Percentiles rank a stretch among this genome's conserved stretches.
These are phyloP conservation scores for Agrocybe praecox DNA, from an alignment of 768 basidiomycete species.

Conservation along the genomic window DNA sequence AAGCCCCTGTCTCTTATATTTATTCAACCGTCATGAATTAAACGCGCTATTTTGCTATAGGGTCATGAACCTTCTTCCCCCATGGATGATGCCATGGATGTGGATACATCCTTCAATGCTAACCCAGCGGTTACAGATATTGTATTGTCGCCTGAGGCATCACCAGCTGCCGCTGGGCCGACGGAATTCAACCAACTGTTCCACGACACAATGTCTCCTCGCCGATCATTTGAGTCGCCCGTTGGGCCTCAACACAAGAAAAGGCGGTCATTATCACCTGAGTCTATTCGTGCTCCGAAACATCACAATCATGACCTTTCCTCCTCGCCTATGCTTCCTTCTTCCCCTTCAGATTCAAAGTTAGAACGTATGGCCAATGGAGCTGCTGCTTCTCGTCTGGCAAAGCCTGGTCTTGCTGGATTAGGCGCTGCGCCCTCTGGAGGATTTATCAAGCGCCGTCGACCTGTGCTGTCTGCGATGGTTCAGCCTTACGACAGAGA, in stretches of 20 bases:
- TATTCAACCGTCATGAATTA: conserved; percentile 7
- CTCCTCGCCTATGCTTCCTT: conserved; percentile 34
- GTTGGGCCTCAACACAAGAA: conserved; percentile 47
- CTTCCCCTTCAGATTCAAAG: conserved; percentile 53
- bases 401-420: conserved; percentile 54
- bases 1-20: conserved; percentile 14
- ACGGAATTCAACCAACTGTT: conserved; percentile 64
- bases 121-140: conserved; percentile 25
- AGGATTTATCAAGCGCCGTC: conserved; percentile 56
- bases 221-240: conserved; percentile 48
- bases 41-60: conserved; percentile 24
- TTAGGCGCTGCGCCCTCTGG: conserved; percentile 53
- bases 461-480: conserved; percentile 70
- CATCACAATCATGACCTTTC: conserved; percentile 26
- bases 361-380: conserved; percentile 50
- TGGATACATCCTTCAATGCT: conserved; percentile 59
- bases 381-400: conserved; percentile 47
- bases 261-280: conserved; percentile 63
- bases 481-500: conserved; percentile 46
- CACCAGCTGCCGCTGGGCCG: conserved; percentile 54
- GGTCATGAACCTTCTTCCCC: conserved; percentile 44
- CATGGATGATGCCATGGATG: conserved; percentile 76
- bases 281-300: conserved; percentile 37
- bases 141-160: conserved; percentile 37
- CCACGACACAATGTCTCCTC: conserved; percentile 56